phyloP scores from a whole-genome alignment of 2,329 filamentous ascomycete species.

The Penicillium digitatum region DNA sequence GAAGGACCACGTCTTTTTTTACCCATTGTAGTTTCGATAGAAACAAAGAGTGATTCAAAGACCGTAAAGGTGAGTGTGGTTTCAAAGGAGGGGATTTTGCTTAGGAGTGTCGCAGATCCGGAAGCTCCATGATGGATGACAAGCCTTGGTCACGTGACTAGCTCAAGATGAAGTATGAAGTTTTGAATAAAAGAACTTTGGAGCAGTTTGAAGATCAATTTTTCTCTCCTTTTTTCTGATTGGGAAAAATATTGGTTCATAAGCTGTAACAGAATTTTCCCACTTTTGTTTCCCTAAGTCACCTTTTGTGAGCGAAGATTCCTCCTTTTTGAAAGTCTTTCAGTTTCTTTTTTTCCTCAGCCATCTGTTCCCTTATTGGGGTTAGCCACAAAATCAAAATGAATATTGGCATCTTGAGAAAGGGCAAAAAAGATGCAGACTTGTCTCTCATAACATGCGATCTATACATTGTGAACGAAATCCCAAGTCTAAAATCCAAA shows the following conservation, averaged over 20 bases:
- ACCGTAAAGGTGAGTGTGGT: not conserved
- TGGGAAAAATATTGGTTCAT: not conserved
- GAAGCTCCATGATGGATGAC: not conserved
- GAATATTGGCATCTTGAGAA: no score
- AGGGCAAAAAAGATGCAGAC: not conserved
- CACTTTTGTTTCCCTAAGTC: not conserved
- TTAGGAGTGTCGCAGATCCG: not conserved
- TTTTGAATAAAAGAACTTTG: not conserved
- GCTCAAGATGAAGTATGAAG: not conserved
- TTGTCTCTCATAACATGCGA: not conserved
- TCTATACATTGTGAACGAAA: not conserved
- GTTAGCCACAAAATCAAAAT: no score
- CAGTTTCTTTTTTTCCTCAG: no score
- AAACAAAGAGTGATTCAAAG: not conserved
- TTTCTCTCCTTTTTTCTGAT: not conserved
- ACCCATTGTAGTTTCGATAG: conserved; percentile 55
- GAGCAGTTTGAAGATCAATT: not conserved
- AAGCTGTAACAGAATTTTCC: not conserved
- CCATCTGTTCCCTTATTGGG: no score
- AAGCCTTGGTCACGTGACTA: not conserved
- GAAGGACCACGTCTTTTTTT: conserved; percentile 88
- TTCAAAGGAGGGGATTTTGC: not conserved
- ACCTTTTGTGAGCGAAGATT: not conserved
- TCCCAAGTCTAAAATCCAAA: not conserved
- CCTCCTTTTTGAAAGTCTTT: no score